A percentile compares a stretch with the other conserved stretches of the same genome.
phyloP scores from a whole-genome alignment of 2,329 filamentous ascomycete species.

The Annulohypoxylon truncatum region DNA sequence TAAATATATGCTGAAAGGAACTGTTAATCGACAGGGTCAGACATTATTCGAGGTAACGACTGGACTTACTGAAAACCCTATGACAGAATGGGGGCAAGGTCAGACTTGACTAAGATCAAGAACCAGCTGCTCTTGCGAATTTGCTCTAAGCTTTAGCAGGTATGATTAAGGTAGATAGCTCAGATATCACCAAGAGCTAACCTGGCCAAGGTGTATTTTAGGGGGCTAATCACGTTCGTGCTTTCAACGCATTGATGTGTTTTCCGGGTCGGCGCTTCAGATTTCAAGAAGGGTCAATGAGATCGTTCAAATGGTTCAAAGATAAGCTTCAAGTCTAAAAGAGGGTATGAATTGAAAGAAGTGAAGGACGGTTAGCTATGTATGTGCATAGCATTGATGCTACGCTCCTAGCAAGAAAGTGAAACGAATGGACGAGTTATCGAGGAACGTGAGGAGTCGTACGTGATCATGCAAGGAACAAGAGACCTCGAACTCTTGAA shows the following conservation, averaged over 20 bases:
- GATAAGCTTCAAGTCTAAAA: slow-evolving; percentile 6
- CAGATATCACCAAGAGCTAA: background rate
- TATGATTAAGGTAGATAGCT: slow-evolving; percentile 5
- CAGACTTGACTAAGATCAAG: slow-evolving; percentile 2
- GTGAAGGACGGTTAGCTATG: slow-evolving; percentile 14
- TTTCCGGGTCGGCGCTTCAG: slow-evolving; percentile 1
- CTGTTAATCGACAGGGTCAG: slow-evolving; percentile 1
- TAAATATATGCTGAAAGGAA: slow-evolving; percentile 2
- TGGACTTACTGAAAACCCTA: slow-evolving; percentile 27
- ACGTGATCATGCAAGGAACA: slow-evolving; percentile 38
- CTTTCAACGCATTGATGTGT: slow-evolving; percentile 17
- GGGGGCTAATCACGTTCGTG: slow-evolving; percentile 3
- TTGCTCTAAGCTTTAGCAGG: background rate
- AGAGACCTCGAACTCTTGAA: slow-evolving; percentile 28
- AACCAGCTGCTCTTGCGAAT: slow-evolving; percentile 23
- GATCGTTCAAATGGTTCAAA: background rate
- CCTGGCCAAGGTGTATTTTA: background rate
- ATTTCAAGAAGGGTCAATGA: slow-evolving; percentile 7
- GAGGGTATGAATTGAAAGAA: slow-evolving; percentile 26
- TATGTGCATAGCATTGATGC: slow-evolving; percentile 11
- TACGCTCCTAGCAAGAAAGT: slow-evolving; percentile 7
- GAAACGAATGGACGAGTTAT: slow-evolving; percentile 32
- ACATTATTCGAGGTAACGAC: background rate
- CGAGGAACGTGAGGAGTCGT: slow-evolving; percentile 14
- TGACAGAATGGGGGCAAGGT: slow-evolving; percentile 4